Evolutionary conservation across 2,329 filamentous ascomycete species (phyloP), one percentile per base, ranked within the genome.

Genomic region (Aspergillus persii): DNA sequence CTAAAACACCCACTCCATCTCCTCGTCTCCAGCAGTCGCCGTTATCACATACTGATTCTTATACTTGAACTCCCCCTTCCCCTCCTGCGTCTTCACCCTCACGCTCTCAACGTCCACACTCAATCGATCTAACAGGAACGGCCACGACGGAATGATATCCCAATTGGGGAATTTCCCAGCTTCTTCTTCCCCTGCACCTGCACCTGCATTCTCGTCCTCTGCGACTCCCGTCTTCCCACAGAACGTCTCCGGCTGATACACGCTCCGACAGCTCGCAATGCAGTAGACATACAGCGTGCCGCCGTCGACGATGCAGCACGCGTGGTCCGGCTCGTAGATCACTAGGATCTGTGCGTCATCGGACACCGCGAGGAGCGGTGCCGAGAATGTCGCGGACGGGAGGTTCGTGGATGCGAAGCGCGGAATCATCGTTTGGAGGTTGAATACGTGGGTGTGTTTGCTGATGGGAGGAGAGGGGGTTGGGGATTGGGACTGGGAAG

Each of bases 221-320:
- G 1, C 12, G 11, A 3, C 36, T 12, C 12, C 36, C 11, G 2
- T 39, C 12, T 15, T 4, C 3, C 2, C 15, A 26, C 44, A 27
- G 11, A 26, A 3, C 18, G 8, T n/a, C 11, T 31, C 41, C 8
- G 58, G 58, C 27, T 57, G 58, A 18, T 59, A 59, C 3, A 58
- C 50, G 6, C 60, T 50, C 3, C 2, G 15, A 36, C 57, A 53
- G 36, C 41, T 44, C 36, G 48, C 49, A 6, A 68, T 44, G 44
- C 56, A 56, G 31, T 56, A 66, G 8, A 68, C 31, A 54, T 66
- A 68, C 3, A 68, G 23, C 4, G 64, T 59, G 1, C 66, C 66
- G 12, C 66, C 64, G 2, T 47, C 44, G 27, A 61, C 48, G 54
- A 63, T 56, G n/a, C 47, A 41, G 49, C 53, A 64, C 15, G 55